Base-by-base conservation (phyloP, 2,329 filamentous ascomycete genomes). In the Aspergillus neotritici region DNA sequence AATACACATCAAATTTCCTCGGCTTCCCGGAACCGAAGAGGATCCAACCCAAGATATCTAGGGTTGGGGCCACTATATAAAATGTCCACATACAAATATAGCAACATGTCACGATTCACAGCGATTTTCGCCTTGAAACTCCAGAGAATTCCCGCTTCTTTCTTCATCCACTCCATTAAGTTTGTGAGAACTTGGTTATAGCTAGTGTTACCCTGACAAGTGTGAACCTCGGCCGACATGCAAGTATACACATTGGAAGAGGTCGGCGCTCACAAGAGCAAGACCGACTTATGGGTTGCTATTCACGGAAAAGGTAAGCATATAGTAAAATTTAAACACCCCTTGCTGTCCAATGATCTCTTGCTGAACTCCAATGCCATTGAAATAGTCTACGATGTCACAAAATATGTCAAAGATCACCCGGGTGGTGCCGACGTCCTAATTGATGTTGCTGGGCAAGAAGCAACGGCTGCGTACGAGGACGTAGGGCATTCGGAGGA, bases 391-490 rank as follows among this genome's bases (percentile, higher is more conserved):
- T 82, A 80, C 52, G 67, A 83, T 57, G 65, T 81, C 10, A 74
- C 78, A 2, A 69, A 73, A 34, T 83, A 82, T 48, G 48, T 77
- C 1, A 62, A 74, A 17, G 78, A 83, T 43, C 80, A 83, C 50
- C 80, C 80, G 1, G 66, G 66, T 15, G 69, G 69, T 9, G 54
- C 53, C 28, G 67, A 70, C 4, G 55, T 66, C 13, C 54, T 72
- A 2, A 34, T 62, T 21, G 66, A 71, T 39, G 56, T 66, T 29
- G 69, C 66, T 25, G 69, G 69, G 17, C 58, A 57, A 33, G 69
- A 72, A 43, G 69, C 65, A 1, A 70, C 68, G 2, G 55, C 47
- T 6, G 67, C 60, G n/a, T 72, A 69, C 52, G 64, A 71, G 9
- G 64, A 70, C 16, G 62, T 65, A n/a, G 68, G 70, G 5, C 71